A percentile compares a stretch with the other conserved stretches of the same genome.
Evolutionary conservation across 805 yeast species (phyloP).

Genomic region (Starmerella bombicola): DNA sequence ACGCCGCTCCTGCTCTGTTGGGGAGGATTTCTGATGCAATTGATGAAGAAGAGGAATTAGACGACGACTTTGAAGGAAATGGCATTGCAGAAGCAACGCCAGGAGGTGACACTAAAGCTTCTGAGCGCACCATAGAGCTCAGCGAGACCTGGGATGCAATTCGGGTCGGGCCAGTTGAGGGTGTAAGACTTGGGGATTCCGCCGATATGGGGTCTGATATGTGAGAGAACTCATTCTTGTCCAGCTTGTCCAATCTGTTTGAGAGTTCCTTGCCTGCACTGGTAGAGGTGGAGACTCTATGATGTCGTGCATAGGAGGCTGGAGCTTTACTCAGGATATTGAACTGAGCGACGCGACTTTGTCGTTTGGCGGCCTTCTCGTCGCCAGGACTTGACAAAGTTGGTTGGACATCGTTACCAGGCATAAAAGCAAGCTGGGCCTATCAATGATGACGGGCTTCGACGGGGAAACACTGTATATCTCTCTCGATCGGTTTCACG

Average conservation of each 20-base stretch:
- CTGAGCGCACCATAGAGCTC: conserved; percentile 11
- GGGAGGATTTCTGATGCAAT: not conserved
- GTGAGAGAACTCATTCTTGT: not conserved
- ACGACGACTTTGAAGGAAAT: not conserved
- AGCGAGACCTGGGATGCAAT: conserved; percentile 11
- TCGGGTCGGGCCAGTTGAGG: conserved; percentile 6
- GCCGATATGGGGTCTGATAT: conserved; percentile 18
- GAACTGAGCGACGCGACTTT: conserved; percentile 21
- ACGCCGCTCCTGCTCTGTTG: not conserved
- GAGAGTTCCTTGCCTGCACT: not conserved
- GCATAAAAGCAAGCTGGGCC: no score
- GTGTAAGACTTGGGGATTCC: conserved; percentile 18
- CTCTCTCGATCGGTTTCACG: no score
- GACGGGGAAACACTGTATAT: no score
- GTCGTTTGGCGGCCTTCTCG: conserved; percentile 9
- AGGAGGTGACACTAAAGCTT: conserved; percentile 6
- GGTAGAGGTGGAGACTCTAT: conserved; percentile 10
- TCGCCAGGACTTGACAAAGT: not conserved
- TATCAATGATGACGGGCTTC: no score
- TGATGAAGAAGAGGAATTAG: not conserved
- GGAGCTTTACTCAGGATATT: conserved; percentile 18
- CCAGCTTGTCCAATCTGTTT: not conserved
- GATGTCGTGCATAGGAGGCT: conserved; percentile 7
- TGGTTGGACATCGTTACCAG: no score
- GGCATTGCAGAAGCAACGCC: not conserved